phyloP scores from a whole-genome alignment of 192 early-diverging fungal genomes.

The Podila clonocystis region DNA sequence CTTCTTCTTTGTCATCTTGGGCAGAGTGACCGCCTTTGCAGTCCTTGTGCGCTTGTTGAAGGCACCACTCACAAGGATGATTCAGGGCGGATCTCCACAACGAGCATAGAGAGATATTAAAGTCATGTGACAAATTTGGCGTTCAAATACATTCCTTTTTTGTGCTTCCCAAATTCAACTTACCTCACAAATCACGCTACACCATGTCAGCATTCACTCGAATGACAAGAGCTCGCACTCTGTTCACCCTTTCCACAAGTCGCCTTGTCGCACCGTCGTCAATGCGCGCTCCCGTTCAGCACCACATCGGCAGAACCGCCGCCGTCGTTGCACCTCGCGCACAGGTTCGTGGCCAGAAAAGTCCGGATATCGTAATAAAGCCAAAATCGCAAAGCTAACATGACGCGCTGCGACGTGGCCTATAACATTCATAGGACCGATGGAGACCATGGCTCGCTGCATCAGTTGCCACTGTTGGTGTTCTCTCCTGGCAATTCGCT shows the following conservation, averaged over 20 bases:
- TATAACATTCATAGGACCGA: constrained; percentile 3
- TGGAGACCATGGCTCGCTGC: constrained; percentile 34
- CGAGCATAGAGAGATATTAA: too few species aligned
- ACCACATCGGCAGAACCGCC: constrained; percentile 20
- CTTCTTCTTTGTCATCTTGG: constrained; percentile 46
- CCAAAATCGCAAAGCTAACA: too few species aligned
- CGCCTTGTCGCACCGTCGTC: neutral
- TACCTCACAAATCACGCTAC: neutral
- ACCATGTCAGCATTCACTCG: constrained; percentile 26
- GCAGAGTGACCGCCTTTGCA: constrained; percentile 33
- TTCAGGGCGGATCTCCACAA: too few species aligned
- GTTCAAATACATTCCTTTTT: too few species aligned
- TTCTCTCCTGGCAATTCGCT: constrained; percentile 41
- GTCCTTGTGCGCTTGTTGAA: constrained; percentile 40
- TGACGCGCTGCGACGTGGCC: neutral
- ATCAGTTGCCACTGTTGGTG: constrained; percentile 21
- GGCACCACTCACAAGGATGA: constrained; percentile 15
- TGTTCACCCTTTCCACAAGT: constrained; percentile 5
- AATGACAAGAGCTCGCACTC: constrained; percentile 22
- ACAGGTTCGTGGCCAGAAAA: neutral
- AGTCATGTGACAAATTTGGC: too few species aligned
- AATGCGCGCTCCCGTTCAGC: constrained; percentile 23
- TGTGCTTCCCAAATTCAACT: neutral
- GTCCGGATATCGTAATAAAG: too few species aligned
- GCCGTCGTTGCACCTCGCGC: constrained; percentile 3